phyloP scores from a whole-genome alignment of 495 filamentous ascomycete species.

The Neurospora sp. region DNA sequence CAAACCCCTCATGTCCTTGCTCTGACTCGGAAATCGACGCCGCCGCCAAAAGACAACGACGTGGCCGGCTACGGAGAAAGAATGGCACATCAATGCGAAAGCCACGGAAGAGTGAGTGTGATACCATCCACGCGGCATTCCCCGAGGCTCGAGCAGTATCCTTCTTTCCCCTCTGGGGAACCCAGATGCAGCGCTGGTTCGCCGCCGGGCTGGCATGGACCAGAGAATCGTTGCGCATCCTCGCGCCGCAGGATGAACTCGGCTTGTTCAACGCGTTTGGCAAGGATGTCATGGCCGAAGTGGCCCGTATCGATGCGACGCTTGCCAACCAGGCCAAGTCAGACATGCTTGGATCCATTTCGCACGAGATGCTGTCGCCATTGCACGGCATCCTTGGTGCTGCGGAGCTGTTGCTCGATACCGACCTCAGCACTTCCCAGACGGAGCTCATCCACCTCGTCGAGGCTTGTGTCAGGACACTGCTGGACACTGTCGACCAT shows the following conservation, averaged over 20 bases:
- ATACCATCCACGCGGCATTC: slow-evolving; percentile 21
- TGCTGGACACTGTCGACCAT: slow-evolving; percentile 74
- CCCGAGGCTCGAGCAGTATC: slow-evolving; percentile 45
- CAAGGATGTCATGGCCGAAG: slow-evolving; percentile 50
- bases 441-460: slow-evolving; percentile 61
- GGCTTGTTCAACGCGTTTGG: slow-evolving; percentile 43
- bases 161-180: slow-evolving; percentile 60
- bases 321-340: slow-evolving; percentile 45
- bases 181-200: slow-evolving; percentile 59
- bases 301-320: slow-evolving; percentile 39
- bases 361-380: slow-evolving; percentile 70
- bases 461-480: slow-evolving; percentile 61
- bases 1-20: neutral
- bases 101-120: slow-evolving; percentile 3
- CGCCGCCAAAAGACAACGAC: neutral
- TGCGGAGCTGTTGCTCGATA: slow-evolving; percentile 58
- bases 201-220: slow-evolving; percentile 59
- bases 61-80: neutral
- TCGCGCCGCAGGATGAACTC: slow-evolving; percentile 35
- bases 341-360: slow-evolving; percentile 62
- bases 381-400: slow-evolving; percentile 67
- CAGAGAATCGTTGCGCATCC: slow-evolving; percentile 29
- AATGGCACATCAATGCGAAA: neutral
- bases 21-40: neutral
- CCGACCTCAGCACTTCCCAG: slow-evolving; percentile 42